Evolutionary conservation across 2,329 filamentous ascomycete species (phyloP).

Genomic region (Penicillium fuscoglaucum): DNA sequence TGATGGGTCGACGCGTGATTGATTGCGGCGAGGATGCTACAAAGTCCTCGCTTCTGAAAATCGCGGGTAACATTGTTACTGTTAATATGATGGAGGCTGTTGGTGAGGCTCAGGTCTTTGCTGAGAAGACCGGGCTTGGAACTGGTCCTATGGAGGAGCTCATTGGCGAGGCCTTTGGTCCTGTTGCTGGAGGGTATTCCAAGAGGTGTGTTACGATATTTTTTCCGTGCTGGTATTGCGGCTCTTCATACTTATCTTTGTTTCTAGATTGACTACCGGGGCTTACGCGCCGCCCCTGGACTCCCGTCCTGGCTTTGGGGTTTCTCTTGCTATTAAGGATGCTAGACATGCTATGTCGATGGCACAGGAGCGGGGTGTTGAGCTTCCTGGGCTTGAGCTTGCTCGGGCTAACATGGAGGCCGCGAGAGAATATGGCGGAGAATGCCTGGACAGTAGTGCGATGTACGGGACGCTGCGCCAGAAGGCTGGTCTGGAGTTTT

Average conservation of each 20-base stretch:
- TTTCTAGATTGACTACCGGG: constrained; percentile 42
- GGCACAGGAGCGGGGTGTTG: constrained; percentile 32
- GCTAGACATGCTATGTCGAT: constrained; percentile 38
- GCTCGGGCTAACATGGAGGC: constrained; percentile 39
- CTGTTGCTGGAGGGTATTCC: constrained; percentile 46
- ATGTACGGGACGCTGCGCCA: constrained; percentile 42
- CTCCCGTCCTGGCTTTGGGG: constrained; percentile 39
- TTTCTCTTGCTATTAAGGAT: constrained; percentile 42
- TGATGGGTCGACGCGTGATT: constrained; percentile 47
- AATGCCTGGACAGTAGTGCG: constrained; percentile 41
- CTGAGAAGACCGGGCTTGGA: constrained; percentile 48
- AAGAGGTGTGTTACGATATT: constrained; percentile 33
- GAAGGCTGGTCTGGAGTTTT: constrained; percentile 39
- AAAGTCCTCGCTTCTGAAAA: constrained; percentile 47
- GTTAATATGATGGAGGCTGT: constrained; percentile 49
- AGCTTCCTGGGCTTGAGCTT: constrained; percentile 37
- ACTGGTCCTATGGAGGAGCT: constrained; percentile 45
- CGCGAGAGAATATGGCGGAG: constrained; percentile 38
- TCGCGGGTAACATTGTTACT: constrained; percentile 48
- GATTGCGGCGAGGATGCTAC: constrained; percentile 47
- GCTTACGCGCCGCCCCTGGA: constrained; percentile 43
- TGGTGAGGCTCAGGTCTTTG: constrained; percentile 49
- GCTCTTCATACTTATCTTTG: not conserved
- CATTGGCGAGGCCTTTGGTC: constrained; percentile 47
- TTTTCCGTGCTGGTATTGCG: not conserved